phyloP scores from a whole-genome alignment of 2,329 filamentous ascomycete genomes.

The Sclerotinia minor region DNA sequence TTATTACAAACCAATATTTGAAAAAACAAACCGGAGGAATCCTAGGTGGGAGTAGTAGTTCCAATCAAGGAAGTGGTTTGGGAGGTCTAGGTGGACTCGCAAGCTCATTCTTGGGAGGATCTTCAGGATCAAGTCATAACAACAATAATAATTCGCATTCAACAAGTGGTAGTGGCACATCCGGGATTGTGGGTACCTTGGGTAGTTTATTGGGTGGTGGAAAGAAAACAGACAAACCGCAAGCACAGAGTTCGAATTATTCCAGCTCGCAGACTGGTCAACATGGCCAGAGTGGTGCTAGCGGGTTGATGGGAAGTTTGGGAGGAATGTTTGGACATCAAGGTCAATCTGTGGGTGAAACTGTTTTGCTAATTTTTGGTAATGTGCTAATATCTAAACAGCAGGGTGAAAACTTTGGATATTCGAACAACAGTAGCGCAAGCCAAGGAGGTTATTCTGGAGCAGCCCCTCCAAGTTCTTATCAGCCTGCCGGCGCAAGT shows the following conservation, averaged over 20 bases:
- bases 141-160: conserved; percentile 34
- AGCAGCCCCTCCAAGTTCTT: conserved; percentile 61
- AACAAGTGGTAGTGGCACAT: conserved; percentile 35
- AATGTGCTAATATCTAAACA: conserved; percentile 31
- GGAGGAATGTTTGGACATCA: conserved; percentile 39
- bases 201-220: conserved; percentile 58
- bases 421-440: conserved; percentile 51
- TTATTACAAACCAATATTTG: conserved; percentile 40
- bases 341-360: conserved; percentile 31
- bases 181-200: conserved; percentile 44
- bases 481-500: conserved; percentile 47
- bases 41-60: conserved; percentile 22
- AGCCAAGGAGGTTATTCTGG: conserved; percentile 59
- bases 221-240: conserved; percentile 43
- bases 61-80: conserved; percentile 34
- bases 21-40: conserved; percentile 22
- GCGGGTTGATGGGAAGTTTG: conserved; percentile 37
- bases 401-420: conserved; percentile 59
- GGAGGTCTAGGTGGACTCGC: conserved; percentile 46
- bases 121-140: conserved; percentile 31
- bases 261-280: conserved; percentile 40
- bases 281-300: conserved; percentile 34
- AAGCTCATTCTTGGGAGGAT: conserved; percentile 40
- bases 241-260: conserved; percentile 43
- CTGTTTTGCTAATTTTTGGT: not conserved